Base-by-base conservation (phyloP, 345 rosid genomes). In the Carallia pectinifolia region DNA sequence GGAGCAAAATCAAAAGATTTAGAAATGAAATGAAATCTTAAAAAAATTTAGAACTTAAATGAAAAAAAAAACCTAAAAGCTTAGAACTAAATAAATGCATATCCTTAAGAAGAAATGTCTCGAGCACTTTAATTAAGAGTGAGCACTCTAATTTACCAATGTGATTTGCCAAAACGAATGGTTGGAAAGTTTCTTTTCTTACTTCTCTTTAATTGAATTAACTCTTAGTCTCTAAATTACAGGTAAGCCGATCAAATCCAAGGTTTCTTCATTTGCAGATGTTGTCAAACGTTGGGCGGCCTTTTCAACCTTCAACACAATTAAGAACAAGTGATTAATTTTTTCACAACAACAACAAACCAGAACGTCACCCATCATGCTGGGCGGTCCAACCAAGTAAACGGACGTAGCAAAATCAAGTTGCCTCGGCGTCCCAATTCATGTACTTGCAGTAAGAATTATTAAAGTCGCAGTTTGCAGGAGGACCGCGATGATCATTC, bases 401-500 rank as follows among this genome's bases (percentile, higher is more conserved):
- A 1, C 0, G 27, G 1, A 9, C 29, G 13, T 55, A 9, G 30
- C 27, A 23, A 55, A 8, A 23, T 8, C 7, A 55, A 55, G 58
- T 78, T 80, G 91, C 97, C 97, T 92, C 91, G 3, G 66, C 70
- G 38, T 69, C 66, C 97, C 99, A 89, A 37, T 95, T 89, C 34
- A 23, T 23, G 97, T 90, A 77, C 88, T 82, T 33, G 85, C 87
- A 16, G 97, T 86, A 59, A 90, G 83, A 63, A 90, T 69, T 56
- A 92, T 83, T 34, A 90, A 76, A 65, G 93, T 82, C 29, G 66
- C 5, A 18, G 97, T 92, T 65, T 92, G 97, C 37, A 87, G 85
- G 53, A 84, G 53, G 53, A 89, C 91, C 61, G 97, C 97, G 34
- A 79, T 58, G 31, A 92, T 81, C 89, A 95, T 83, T 17, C 97